Percentiles rank a stretch among this genome's conserved stretches.
phyloP scores from a whole-genome alignment of 2,329 filamentous ascomycete species.

The Hymenoscyphus albidus region DNA sequence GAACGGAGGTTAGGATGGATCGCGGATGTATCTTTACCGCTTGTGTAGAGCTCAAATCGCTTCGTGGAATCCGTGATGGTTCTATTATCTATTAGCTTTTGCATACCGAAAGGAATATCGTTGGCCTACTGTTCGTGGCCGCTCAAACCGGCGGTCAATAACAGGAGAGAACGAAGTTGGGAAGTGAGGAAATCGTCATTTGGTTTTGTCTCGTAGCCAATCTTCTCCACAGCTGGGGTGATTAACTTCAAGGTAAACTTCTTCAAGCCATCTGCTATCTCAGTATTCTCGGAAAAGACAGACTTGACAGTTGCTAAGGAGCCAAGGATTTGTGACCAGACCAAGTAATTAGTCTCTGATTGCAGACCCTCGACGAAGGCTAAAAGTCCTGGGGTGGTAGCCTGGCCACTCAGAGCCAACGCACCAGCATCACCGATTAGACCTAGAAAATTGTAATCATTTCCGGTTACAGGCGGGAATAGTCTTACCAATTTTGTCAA shows the following conservation, averaged over 20 bases:
- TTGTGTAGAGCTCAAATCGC: conserved; percentile 76
- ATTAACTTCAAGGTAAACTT: conserved; percentile 77
- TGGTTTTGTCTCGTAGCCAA: conserved; percentile 81
- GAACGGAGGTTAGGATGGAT: conserved; percentile 79
- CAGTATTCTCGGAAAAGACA: conserved; percentile 75
- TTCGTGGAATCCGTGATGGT: conserved; percentile 69
- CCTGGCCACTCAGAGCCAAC: conserved; percentile 81
- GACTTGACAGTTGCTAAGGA: conserved; percentile 74
- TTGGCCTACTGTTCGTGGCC: conserved; percentile 67
- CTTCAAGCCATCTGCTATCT: conserved; percentile 68
- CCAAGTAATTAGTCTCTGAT: conserved; percentile 77
- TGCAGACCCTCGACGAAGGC: conserved; percentile 82
- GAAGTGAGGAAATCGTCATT: conserved; percentile 78
- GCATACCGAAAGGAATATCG: neutral
- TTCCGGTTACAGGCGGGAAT: neutral
- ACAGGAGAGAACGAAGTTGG: conserved; percentile 77
- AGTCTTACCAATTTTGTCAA: conserved; percentile 77
- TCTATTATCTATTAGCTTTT: conserved; percentile 40
- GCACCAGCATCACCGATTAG: conserved; percentile 87
- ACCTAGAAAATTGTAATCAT: conserved; percentile 18
- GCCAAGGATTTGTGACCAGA: conserved; percentile 81
- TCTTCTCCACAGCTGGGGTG: conserved; percentile 66
- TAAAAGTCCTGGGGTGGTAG: conserved; percentile 75
- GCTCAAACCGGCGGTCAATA: conserved; percentile 69
- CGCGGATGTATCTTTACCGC: conserved; percentile 57